Evolutionary conservation across 768 basidiomycete species (phyloP).

Genomic region (Candolleomyces efflorescens): DNA sequence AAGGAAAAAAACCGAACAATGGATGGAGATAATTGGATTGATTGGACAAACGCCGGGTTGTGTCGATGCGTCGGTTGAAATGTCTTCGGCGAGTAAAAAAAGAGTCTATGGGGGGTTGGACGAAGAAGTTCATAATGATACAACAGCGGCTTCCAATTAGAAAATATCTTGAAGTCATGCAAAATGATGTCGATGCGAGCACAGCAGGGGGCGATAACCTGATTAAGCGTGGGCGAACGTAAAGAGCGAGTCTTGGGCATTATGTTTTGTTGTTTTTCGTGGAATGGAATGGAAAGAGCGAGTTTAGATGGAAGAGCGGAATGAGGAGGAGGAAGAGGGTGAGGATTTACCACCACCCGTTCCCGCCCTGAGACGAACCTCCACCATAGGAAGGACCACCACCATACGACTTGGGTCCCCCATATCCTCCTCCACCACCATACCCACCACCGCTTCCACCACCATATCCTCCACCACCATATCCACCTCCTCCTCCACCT

Average conservation of each 20-base stretch:
- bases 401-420: conserved; percentile 2
- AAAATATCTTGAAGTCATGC: conserved; percentile 2
- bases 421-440: not conserved
- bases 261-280: conserved; percentile 22
- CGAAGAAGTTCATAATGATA: not conserved
- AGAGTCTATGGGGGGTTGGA: too few relatives aligned
- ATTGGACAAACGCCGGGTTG: too few relatives aligned
- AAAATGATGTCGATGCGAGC: not conserved
- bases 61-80: not conserved
- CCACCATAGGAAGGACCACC: conserved; percentile 13
- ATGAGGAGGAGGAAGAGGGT: conserved; percentile 4
- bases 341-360: conserved; percentile 41
- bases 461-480: conserved; percentile 26
- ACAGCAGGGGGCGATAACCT: conserved; percentile 2
- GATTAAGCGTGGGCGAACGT: not conserved
- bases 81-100: not conserved
- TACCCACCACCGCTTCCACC: conserved; percentile 21
- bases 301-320: conserved; percentile 11
- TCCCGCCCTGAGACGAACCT: conserved; percentile 22
- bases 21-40: not conserved
- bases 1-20: not conserved
- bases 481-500: conserved; percentile 27
- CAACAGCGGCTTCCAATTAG: conserved; percentile 1
- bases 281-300: conserved; percentile 9
- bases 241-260: conserved; percentile 5